Evolutionary conservation across 306 rosid species (phyloP).

Genomic region (Quercus rubra): DNA sequence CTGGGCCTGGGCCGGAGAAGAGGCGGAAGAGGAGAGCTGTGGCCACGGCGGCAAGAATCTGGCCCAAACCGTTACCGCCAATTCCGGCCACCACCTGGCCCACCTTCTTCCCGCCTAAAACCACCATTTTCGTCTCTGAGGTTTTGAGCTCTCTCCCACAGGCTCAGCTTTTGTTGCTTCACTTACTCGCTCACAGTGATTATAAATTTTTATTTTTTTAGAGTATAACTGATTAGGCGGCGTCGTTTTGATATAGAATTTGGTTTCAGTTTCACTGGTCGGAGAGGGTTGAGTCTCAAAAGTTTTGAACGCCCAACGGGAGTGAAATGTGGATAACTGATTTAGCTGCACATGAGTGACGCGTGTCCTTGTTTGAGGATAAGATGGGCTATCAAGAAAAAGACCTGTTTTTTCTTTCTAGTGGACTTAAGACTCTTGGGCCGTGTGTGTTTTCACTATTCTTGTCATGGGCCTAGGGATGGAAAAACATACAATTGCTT

Average conservation of each 20-base stretch:
- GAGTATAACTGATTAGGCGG: not conserved
- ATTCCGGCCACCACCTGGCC: conserved; percentile 50
- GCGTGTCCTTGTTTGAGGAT: conserved; percentile 53
- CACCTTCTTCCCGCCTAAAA: conserved; percentile 61
- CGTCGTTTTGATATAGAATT: not conserved
- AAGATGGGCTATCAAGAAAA: conserved; percentile 28
- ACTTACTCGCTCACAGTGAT: not conserved
- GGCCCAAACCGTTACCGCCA: conserved; percentile 66
- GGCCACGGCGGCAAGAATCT: conserved; percentile 65
- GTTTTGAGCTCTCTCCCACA: not conserved
- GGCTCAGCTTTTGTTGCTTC: not conserved
- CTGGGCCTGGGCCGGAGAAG: conserved; percentile 72
- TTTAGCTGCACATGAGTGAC: conserved; percentile 26
- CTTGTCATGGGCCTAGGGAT: too few relatives aligned
- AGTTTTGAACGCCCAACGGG: not conserved
- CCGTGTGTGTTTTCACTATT: not conserved
- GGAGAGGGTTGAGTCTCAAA: too few relatives aligned
- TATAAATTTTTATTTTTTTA: too few relatives aligned
- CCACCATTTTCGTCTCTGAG: conserved; percentile 30
- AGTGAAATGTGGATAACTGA: not conserved
- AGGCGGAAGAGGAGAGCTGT: conserved; percentile 65
- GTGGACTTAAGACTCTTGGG: not conserved
- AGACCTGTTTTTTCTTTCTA: not conserved
- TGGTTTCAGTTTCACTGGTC: not conserved
- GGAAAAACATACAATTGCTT: too few relatives aligned